Evolutionary conservation across 108 stramenopile genomes (phyloP), one percentile per base, ranked within the genome.

Genomic region (Cyclotella baltica): DNA sequence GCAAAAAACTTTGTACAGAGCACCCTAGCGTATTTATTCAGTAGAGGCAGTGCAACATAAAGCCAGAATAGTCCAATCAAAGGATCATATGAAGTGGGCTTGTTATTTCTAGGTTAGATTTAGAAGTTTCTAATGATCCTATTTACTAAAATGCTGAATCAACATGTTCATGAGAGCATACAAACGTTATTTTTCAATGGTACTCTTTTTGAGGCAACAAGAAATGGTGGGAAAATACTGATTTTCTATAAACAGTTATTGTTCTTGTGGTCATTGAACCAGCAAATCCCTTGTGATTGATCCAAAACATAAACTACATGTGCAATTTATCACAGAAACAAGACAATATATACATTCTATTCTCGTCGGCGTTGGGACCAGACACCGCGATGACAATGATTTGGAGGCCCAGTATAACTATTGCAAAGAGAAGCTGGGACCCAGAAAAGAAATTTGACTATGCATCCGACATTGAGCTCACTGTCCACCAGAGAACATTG

Each of bases 241-340:
- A n/a, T 15, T 71, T 71, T 13, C 48, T 81, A 4, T 93, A 93
- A 66, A 90, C 92, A 4, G 87, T 69, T 20, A 91, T 90, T 11
- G 83, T 85, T 23, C 72, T 91, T 69, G 88, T 91, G 19, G 76
- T 84, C n/a, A 82, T 93, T 23, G 92, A 93, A 71, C 90, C 90
- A 18, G 92, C 92, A 19, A 70, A 81, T 13, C 92, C 92, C 34
- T 90, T 85, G 36, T 93, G 92, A 90, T 76, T 93, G 30, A 67
- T 93, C 27, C 92, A 93, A 81, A 78, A 91, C 68, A 33, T 93
- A 59, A 93, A 93, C 62, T 83, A 80, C 46, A 62, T 85, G 48
- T 93, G 92, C 85, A 93, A 93, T 76, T 50, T 88, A 29, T 61
- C 79, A 16, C 79, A 84, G 22, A 65, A 79, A n/a, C 64, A 85